Base-by-base conservation (phyloP, 345 rosid genomes). In the Populus nigra region DNA sequence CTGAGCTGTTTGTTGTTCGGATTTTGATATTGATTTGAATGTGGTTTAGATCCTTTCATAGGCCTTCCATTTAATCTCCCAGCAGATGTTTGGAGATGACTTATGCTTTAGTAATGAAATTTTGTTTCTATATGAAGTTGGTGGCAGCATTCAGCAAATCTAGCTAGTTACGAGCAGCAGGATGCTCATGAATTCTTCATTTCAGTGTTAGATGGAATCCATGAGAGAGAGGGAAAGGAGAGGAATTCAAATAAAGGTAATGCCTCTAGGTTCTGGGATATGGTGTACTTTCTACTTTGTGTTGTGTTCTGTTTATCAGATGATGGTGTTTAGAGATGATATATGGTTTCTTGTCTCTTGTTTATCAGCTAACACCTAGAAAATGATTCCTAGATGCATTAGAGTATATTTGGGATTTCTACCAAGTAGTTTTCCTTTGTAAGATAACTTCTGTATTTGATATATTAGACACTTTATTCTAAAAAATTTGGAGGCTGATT, bases 111-210 rank as follows among this genome's bases (percentile, higher is more conserved):
- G 68, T 76, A 76, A 39, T 76, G 61, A 45, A 25, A 59, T 55
- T 73, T 81, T 81, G 66, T 81, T 59, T 80, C 67, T 76, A 73
- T 59, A 76, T 81, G 80, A 81, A 81, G 84, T 68, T 81, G 84
- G 80, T 81, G 84, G 84, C 84, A 77, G 74, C 80, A 81, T 77
- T 76, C 80, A 8, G 55, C 80, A 59, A 81, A 81, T 77, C 80
- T 81, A 43, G 84, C 84, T 57, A 67, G 84, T 35, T 81, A 81
- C 45, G 84, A 81, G 67, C 74, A 81, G 71, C 84, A 81, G 70
- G 84, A 81, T 76, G 84, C 84, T 73, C 84, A 81, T 36, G 84
- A 81, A 68, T 76, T 81, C 79, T 81, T 81, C 84, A 81, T 81
- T 61, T 76, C 84, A 62, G 39, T 81, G 69, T 76, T 81, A 69